Evolutionary conservation across 371 early-diverging fungal species (phyloP), one percentile per base, ranked within the genome.

Genomic region (Mortierella sp.): DNA sequence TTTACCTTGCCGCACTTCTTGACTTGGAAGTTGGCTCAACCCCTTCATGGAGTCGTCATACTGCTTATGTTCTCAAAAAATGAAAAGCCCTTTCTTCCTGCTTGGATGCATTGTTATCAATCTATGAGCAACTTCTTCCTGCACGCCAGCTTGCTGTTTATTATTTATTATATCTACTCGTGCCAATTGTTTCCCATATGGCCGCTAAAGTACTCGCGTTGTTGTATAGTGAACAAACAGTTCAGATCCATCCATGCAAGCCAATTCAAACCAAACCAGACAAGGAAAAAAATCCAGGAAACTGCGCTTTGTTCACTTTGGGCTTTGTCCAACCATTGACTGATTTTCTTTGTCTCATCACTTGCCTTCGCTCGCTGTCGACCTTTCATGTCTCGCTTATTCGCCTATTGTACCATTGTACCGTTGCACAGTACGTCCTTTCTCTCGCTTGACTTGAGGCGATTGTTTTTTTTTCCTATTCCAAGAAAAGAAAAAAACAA

Each of bases 251-350:
- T 59, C 59, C 34, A 59, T 31, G 59, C 31, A 26, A 14, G 43
- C 43, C 43, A 59, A 59, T 24, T 16, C 14, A 48, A 48, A 48
- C 48, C 26, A 57, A 54, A 1, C 21, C n/a, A n/a, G 13, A 57
- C 26, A 57, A 11, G 13, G 13, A 31, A 14, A 59, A 34, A 28
- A 14, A 61, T 21, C 8, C 34, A 61, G 31, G 34, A 64, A 61
- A 64, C 67, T 64, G 67, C 67, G 67, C 67, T 64, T 64, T 64
- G 67, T 64, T 64, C 67, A 64, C 67, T 21, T 64, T 64, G 37
- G 24, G 9, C 70, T 43, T 28, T 28, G 69, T 44, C 69, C 43
- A 9, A 24, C 4, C 13, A 50, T 50, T 50, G 50, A 50, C 50
- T 50, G 50, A 14, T 71, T 10, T 71, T 26, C 5, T 46, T 51